Evolutionary conservation across 2,329 filamentous ascomycete genomes (phyloP), one percentile per base, ranked within the genome.

Genomic region (Plectosphaerella sp.): DNA sequence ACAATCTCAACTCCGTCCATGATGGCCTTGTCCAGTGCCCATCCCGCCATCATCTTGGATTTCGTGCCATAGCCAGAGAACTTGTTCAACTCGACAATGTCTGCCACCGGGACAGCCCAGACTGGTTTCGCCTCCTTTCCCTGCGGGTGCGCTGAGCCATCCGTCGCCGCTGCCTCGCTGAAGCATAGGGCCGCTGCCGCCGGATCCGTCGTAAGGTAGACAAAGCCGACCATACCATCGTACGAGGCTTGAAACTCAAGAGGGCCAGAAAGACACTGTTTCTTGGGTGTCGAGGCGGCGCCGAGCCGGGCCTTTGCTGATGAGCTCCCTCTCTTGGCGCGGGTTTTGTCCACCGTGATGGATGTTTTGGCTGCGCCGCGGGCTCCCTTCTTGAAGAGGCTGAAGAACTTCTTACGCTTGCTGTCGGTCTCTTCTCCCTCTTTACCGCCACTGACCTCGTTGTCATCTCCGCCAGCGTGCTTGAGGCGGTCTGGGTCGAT

Each of bases 31-130:
- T 52, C 47, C 33, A 39, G 41, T 15, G 51, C 51, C 51, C 51
- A 52, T 5, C 51, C 51, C 3, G 51, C 12, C 18, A 28, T 37
- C n/a, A 52, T 45, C 47, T 52, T 52, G 5, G 28, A 25, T 14
- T 52, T 52, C 46, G 47, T 52, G 3, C 51, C 51, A 12, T 52
- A 52, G 3, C 51, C 51, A 2, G 51, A 52, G 16, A 45, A 45
- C 33, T 52, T 52, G 18, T 45, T 46, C 10, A 52, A 39, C 20
- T 52, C 36, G 12, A 18, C 24, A 2, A 52, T 52, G 10, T 37
- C 47, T 7, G 48, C 33, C 12, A 49, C 42, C 4, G 28, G 42
- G 16, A 52, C 3, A 7, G 25, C 33, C 51, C 51, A 52, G 2
- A 49, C 20, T 8, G 51, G 48, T 12, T 52, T 18, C 6, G 25